These are phyloP conservation scores for Mycena venus DNA, from an alignment of 768 basidiomycete species.

Conservation along the genomic window DNA sequence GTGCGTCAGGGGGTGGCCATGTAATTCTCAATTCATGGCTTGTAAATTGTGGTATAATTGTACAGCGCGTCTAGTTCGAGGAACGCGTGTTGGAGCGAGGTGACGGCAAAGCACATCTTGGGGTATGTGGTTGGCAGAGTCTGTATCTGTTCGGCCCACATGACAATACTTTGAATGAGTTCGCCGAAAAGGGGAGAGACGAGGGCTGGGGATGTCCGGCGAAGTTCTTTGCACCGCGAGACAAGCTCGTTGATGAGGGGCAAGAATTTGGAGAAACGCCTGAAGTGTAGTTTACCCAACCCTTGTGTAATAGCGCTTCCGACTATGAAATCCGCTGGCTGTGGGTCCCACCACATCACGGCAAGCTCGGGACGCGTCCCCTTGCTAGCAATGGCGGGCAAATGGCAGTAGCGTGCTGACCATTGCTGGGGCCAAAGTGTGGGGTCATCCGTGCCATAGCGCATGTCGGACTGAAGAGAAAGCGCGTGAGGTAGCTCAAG, in stretches of 20 bases:
- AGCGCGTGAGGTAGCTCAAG: neutral
- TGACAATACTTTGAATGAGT: neutral
- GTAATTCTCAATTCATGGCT: neutral
- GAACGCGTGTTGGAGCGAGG: neutral
- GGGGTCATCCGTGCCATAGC: neutral
- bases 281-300: neutral
- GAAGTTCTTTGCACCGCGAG: neutral
- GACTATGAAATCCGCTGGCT: neutral
- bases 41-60: neutral
- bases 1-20: neutral
- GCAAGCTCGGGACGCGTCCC: neutral
- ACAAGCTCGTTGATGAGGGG: slow-evolving; percentile 2
- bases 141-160: neutral
- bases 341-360: neutral
- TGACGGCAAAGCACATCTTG: neutral
- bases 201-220: neutral
- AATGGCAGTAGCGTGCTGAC: neutral
- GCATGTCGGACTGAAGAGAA: neutral
- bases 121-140: neutral
- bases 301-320: neutral
- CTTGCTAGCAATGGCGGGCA: neutral
- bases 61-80: neutral
- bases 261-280: neutral
- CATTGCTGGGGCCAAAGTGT: too few relatives aligned
- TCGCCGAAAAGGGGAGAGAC: neutral